phyloP scores from a whole-genome alignment of 768 basidiomycete species.

The Mycena leptocephala region DNA sequence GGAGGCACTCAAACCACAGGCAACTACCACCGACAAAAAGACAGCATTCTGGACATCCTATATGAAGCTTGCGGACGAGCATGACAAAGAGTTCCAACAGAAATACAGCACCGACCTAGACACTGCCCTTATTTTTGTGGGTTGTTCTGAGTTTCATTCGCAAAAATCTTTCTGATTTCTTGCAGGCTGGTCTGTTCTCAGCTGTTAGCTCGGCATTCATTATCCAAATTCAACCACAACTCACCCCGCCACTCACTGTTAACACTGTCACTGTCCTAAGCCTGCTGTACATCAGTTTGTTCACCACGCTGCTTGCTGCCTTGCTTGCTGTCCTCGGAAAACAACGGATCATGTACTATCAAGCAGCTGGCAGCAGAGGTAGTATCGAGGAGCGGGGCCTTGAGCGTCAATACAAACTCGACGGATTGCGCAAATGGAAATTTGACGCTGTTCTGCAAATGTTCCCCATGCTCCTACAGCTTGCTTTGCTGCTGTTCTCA shows the following conservation, averaged over 20 bases:
- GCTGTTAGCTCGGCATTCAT: not conserved
- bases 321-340: not conserved
- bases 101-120: not conserved
- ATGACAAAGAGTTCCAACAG: not conserved
- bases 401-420: not conserved
- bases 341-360: not conserved
- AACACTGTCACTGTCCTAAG: not conserved
- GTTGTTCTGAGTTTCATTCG: not conserved
- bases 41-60: not conserved
- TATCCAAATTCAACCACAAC: not conserved
- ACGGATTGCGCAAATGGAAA: not conserved
- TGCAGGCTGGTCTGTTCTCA: not conserved
- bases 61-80: not conserved
- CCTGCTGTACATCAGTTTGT: not conserved
- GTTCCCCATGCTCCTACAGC: not conserved
- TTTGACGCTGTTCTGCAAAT: not conserved
- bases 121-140: not conserved
- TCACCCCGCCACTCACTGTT: not conserved
- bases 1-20: not conserved
- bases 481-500: not conserved
- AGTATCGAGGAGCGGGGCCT: not conserved
- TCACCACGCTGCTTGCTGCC: not conserved
- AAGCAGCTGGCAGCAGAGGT: not conserved
- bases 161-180: not conserved
- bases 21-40: not conserved